These are phyloP conservation scores for Thyridium curvatum DNA, from an alignment of 2,329 filamentous ascomycete genomes.

Conservation along the genomic window DNA sequence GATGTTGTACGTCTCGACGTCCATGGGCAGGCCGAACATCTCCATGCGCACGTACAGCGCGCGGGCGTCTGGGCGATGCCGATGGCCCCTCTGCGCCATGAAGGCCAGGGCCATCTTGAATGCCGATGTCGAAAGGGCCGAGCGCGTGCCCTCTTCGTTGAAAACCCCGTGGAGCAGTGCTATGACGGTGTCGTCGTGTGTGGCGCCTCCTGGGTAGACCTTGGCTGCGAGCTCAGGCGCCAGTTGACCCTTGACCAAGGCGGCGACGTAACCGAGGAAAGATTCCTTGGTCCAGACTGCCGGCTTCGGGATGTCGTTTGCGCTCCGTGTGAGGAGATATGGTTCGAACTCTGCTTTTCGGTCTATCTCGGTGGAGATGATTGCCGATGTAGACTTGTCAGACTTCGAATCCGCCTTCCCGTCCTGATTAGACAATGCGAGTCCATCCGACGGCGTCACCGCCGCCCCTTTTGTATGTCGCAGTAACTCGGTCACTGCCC, in stretches of 20 bases:
- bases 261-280: conserved; percentile 34
- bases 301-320: conserved; percentile 32
- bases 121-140: conserved; percentile 28
- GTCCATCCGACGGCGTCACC: too few relatives aligned
- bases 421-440: too few relatives aligned
- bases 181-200: conserved; percentile 30
- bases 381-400: too few relatives aligned
- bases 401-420: too few relatives aligned
- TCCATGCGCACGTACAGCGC: conserved; percentile 30
- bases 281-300: conserved; percentile 31
- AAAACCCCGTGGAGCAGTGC: conserved; percentile 31
- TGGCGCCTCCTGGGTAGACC: conserved; percentile 22
- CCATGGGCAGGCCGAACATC: conserved; percentile 30
- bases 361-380: background rate
- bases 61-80: conserved; percentile 16
- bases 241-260: conserved; percentile 31
- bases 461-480: too few relatives aligned
- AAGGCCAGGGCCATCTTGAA: conserved; percentile 38
- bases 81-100: conserved; percentile 22
- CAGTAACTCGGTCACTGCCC: too few relatives aligned
- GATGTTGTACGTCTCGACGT: conserved; percentile 41
- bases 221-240: conserved; percentile 21
- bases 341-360: conserved; percentile 5
- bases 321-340: conserved; percentile 16
- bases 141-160: conserved; percentile 22